A percentile compares a stretch with the other conserved stretches of the same genome.
These are phyloP conservation scores for Coemansia sp. DNA, from an alignment of 192 early-diverging fungal genomes.

Conservation along the genomic window DNA sequence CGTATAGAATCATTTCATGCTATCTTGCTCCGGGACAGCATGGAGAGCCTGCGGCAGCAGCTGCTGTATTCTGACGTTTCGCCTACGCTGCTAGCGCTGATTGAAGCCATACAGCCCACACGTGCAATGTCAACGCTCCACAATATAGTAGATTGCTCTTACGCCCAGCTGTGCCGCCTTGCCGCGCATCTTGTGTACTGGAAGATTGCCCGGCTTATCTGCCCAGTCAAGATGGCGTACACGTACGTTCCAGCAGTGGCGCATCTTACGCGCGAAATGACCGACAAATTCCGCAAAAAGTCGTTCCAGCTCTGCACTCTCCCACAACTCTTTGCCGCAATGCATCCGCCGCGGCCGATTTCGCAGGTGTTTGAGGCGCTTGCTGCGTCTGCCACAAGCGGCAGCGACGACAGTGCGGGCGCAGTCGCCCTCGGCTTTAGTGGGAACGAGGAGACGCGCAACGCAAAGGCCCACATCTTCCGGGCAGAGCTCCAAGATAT, in stretches of 20 bases:
- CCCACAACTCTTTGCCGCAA: slow-evolving; percentile 35
- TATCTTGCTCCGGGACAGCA: slow-evolving; percentile 78
- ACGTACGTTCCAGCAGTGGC: slow-evolving; percentile 63
- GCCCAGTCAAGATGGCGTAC: slow-evolving; percentile 72
- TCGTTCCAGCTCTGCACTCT: slow-evolving; percentile 28
- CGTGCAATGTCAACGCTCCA: slow-evolving; percentile 73
- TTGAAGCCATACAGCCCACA: slow-evolving; percentile 59
- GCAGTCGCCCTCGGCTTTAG: slow-evolving; percentile 6
- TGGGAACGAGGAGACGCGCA: slow-evolving; percentile 11
- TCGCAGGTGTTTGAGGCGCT: slow-evolving; percentile 37
- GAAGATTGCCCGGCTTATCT: slow-evolving; percentile 87
- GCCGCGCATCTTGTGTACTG: slow-evolving; percentile 93
- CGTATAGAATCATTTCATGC: slow-evolving; percentile 86
- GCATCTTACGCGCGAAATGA: slow-evolving; percentile 10
- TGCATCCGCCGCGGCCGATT: slow-evolving; percentile 46
- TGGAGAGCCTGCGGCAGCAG: slow-evolving; percentile 73
- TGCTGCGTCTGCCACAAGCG: slow-evolving; percentile 50
- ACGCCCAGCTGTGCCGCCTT: slow-evolving; percentile 86
- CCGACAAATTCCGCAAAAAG: slow-evolving; percentile 10
- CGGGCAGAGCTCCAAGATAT: slow-evolving; percentile 77
- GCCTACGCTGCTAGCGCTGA: slow-evolving; percentile 70
- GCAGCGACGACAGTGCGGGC: slow-evolving; percentile 6
- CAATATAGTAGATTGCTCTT: slow-evolving; percentile 84
- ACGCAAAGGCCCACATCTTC: slow-evolving; percentile 52
- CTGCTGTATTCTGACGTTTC: slow-evolving; percentile 82